phyloP scores from a whole-genome alignment of 257 asterid species.

The Echium plantagineum region DNA sequence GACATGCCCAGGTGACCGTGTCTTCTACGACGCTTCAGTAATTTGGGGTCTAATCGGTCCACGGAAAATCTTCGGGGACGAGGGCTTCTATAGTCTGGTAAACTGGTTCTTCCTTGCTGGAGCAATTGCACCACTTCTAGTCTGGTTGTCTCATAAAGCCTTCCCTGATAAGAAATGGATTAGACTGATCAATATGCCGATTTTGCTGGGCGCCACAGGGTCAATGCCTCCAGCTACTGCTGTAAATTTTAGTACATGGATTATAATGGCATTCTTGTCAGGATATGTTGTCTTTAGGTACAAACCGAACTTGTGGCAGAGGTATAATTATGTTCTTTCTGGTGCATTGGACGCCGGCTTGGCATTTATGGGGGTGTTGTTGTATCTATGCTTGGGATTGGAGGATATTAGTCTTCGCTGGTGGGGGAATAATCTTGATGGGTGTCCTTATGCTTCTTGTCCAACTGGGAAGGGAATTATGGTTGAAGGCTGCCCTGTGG shows the following conservation, averaged over 20 bases:
- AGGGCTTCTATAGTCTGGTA: constrained; percentile 41
- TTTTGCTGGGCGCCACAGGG: constrained; percentile 32
- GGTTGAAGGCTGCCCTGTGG: constrained; percentile 42
- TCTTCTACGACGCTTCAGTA: constrained; percentile 67
- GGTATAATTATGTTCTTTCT: constrained; percentile 53
- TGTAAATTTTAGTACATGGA: constrained; percentile 66
- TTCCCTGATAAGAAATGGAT: constrained; percentile 66
- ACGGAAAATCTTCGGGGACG: constrained; percentile 36
- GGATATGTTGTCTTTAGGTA: constrained; percentile 36
- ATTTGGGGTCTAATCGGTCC: constrained; percentile 93
- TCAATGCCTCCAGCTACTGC: constrained; percentile 66
- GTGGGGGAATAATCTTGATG: constrained; percentile 51
- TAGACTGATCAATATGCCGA: constrained; percentile 46
- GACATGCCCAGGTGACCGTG: constrained; percentile 66
- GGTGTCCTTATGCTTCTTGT: constrained; percentile 60
- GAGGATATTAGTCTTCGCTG: constrained; percentile 30
- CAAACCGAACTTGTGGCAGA: constrained; percentile 52
- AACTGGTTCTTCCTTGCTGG: constrained; percentile 69
- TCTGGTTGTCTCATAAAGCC: constrained; percentile 27
- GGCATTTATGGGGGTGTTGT: constrained; percentile 62
- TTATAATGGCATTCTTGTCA: constrained; percentile 29
- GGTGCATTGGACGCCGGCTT: constrained; percentile 67
- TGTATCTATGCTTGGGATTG: constrained; percentile 38
- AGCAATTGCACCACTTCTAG: constrained; percentile 40
- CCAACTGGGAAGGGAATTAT: constrained; percentile 61